Percentiles rank a stretch among this genome's conserved stretches.
Conservation (phyloP, 805 yeast genomes). For the Barnettozyma vustinii region DNA sequence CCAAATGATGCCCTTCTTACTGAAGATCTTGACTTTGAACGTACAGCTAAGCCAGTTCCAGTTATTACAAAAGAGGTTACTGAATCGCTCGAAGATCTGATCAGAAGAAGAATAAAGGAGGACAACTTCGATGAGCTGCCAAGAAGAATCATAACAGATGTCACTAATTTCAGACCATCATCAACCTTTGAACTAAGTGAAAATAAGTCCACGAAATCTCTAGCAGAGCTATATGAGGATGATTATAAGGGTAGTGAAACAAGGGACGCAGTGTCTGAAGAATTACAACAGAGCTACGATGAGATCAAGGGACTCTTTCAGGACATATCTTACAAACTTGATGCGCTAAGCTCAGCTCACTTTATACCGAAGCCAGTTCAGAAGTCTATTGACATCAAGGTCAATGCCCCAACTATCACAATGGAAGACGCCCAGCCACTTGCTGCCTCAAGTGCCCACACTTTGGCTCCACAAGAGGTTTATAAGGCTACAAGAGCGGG, state of each 20-base stretch:
- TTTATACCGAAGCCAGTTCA: constrained; percentile 88
- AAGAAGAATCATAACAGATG: constrained; percentile 60
- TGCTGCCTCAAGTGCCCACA: constrained; percentile 62
- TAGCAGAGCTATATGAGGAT: constrained; percentile 90
- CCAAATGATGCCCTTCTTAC: constrained; percentile 80
- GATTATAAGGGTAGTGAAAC: constrained; percentile 56
- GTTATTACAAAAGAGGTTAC: constrained; percentile 87
- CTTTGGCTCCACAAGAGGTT: constrained; percentile 93
- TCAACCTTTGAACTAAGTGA: constrained; percentile 67
- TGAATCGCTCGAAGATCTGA: constrained; percentile 81
- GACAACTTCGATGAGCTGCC: constrained; percentile 82
- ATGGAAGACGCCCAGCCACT: constrained; percentile 98
- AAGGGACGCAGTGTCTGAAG: constrained; percentile 49
- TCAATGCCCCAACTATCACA: constrained; percentile 71
- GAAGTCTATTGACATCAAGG: constrained; percentile 73
- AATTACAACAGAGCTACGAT: constrained; percentile 64
- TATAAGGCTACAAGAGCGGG: constrained; percentile 48
- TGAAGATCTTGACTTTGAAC: constrained; percentile 82
- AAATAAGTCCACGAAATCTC: constrained; percentile 76
- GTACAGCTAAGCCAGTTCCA: constrained; percentile 94
- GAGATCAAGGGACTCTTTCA: constrained; percentile 68
- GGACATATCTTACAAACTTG: constrained; percentile 64
- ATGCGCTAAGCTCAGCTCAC: constrained; percentile 90
- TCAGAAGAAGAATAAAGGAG: constrained; percentile 71
- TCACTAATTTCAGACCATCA: constrained; percentile 54